phyloP scores from a whole-genome alignment of 176 grass and related monocot species.

The Ananas comosus region DNA sequence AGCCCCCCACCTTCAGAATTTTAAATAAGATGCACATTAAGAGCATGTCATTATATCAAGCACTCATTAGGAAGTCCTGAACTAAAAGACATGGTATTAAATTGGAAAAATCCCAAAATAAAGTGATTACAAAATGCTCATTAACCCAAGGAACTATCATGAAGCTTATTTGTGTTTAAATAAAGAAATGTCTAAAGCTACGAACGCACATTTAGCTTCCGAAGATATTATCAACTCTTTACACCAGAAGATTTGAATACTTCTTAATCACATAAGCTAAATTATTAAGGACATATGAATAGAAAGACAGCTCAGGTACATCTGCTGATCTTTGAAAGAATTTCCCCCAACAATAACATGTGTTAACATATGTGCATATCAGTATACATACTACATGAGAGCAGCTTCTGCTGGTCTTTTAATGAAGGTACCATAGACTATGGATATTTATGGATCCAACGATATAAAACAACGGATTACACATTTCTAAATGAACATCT shows the following conservation, averaged over 20 bases:
- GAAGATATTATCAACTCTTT: background rate
- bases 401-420: too few relatives aligned
- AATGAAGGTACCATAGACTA: background rate
- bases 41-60: background rate
- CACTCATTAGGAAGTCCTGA: background rate
- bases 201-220: background rate
- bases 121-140: too few relatives aligned
- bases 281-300: background rate
- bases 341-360: background rate
- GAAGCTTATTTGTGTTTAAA: too few relatives aligned
- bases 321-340: background rate
- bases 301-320: background rate
- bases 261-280: background rate
- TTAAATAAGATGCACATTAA: slow-evolving; percentile 11
- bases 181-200: background rate
- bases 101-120: background rate
- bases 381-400: background rate
- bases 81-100: slow-evolving; percentile 1
- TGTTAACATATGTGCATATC: background rate
- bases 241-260: background rate
- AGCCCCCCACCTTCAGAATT: slow-evolving; percentile 76
- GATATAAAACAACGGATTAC: background rate
- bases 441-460: background rate
- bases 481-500: slow-evolving; percentile 9
- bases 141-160: too few relatives aligned